phyloP scores from a whole-genome alignment of 805 yeast species.

The Lipomyces kockii region DNA sequence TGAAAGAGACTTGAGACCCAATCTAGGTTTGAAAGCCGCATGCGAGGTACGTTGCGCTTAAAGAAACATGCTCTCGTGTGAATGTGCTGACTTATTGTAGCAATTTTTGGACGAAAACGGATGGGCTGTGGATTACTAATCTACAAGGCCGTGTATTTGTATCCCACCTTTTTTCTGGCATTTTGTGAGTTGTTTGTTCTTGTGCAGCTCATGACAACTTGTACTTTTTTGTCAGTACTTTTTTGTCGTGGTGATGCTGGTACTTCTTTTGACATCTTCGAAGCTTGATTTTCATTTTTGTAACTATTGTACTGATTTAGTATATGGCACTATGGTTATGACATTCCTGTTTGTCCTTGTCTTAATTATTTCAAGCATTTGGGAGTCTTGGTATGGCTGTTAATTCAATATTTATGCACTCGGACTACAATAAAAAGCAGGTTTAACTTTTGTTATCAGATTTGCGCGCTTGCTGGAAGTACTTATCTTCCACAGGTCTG shows the following conservation, averaged over 20 bases:
- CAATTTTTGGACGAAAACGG: slow-evolving; percentile 38
- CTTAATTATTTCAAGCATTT: not conserved
- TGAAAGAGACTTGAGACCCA: slow-evolving; percentile 49
- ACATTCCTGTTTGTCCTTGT: not conserved
- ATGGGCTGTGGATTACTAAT: slow-evolving; percentile 39
- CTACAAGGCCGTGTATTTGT: not conserved
- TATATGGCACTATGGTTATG: not conserved
- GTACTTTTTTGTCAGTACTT: not conserved
- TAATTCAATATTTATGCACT: not conserved
- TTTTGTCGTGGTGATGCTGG: not conserved
- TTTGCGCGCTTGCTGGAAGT: too few relatives aligned
- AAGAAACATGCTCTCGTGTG: not conserved
- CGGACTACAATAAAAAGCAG: not conserved
- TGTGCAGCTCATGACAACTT: not conserved
- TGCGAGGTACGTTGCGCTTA: slow-evolving; percentile 40
- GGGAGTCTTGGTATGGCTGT: slow-evolving; percentile 3
- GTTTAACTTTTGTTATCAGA: too few relatives aligned
- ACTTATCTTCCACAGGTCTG: too few relatives aligned
- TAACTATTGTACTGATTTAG: not conserved
- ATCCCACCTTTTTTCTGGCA: not conserved
- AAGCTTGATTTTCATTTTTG: not conserved
- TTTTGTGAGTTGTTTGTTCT: not conserved
- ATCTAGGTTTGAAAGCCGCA: slow-evolving; percentile 50
- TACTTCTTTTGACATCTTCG: not conserved
- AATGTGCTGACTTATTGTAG: slow-evolving; percentile 5